Conservation (phyloP, 1,284 basidiomycete species). For the Butyriboletus regius region DNA sequence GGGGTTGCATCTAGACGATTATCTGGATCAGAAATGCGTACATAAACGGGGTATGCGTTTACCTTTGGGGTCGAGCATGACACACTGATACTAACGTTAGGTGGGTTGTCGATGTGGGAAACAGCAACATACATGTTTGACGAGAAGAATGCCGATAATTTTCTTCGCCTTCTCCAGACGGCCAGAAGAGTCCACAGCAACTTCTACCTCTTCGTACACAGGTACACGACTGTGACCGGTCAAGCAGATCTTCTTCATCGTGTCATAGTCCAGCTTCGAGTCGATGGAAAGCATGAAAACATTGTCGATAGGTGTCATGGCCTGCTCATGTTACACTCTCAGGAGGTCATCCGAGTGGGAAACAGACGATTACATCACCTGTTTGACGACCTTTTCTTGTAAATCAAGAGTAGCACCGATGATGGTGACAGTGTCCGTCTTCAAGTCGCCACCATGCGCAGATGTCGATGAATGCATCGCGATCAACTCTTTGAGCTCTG, state of each 20-base stretch:
- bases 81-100: constrained; percentile 45
- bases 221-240: constrained; percentile 49
- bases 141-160: constrained; percentile 48
- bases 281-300: constrained; percentile 52
- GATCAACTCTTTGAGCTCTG: constrained; percentile 66
- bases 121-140: constrained; percentile 36
- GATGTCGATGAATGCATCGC: constrained; percentile 58
- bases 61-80: constrained; percentile 83
- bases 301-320: constrained; percentile 30
- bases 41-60: not conserved
- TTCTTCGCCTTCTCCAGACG: constrained; percentile 37
- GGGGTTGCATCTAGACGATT: constrained; percentile 59
- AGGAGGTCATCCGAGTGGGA: not conserved
- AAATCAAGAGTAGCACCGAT: constrained; percentile 69
- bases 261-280: constrained; percentile 48
- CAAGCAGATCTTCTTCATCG: constrained; percentile 41
- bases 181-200: constrained; percentile 25
- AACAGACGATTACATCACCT: constrained; percentile 30
- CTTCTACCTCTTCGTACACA: constrained; percentile 40
- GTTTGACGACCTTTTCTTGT: constrained; percentile 57
- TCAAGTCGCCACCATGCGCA: constrained; percentile 59
- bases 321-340: constrained; percentile 9
- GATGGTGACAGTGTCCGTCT: constrained; percentile 67
- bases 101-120: not conserved
- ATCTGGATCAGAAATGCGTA: not conserved